Base-by-base conservation (phyloP, 257 asterid species). In the Knoxia roxburghii region DNA sequence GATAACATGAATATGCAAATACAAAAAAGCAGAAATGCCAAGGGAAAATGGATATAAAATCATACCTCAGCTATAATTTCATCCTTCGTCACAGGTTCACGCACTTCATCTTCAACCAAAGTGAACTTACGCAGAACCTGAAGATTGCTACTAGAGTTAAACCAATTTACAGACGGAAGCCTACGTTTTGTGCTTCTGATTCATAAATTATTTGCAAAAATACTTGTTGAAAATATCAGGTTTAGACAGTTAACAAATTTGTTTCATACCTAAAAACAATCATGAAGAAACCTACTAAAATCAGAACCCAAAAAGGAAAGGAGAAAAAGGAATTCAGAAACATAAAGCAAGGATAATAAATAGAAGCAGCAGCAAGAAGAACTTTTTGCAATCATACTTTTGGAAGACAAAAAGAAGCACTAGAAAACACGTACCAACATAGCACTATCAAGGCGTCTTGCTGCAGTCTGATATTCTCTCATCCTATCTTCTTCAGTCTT, bases 381-480 rank as follows among this genome's bases (percentile, higher is more conserved):
- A 54, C 58, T n/a, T 56, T 57, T 45, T 41, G 17, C 67, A 66
- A 54, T 45, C 30, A 61, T 64, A 58, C 67, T 52, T 45, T 69
- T 54, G 13, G 24, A 68, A 57, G 61, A 48, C 32, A 37, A 73
- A 60, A 67, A 75, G 68, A 65, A 73, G 66, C 65, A 79, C 64
- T 49, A 17, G 32, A 51, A 69, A 62, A 62, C 39, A 81, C 95
- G 14, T 48, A 92, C 98, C 97, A 93, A 52, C 73, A 69, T 82
- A 53, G 91, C 64, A 55, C 68, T 86, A 65, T 85, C 83, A 68
- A 93, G 96, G 72, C 95, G 96, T 43, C 78, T 83, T 12, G 96
- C 97, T 66, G 97, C 95, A 61, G 87, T 73, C 72, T 83, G 88
- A 70, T 81, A 88, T 82, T 86, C 97, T 79, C 87, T 88, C 80